A percentile compares a stretch with the other conserved stretches of the same genome.
Evolutionary conservation across 2,329 filamentous ascomycete genomes (phyloP).

Genomic region (Ophiostoma sp.): DNA sequence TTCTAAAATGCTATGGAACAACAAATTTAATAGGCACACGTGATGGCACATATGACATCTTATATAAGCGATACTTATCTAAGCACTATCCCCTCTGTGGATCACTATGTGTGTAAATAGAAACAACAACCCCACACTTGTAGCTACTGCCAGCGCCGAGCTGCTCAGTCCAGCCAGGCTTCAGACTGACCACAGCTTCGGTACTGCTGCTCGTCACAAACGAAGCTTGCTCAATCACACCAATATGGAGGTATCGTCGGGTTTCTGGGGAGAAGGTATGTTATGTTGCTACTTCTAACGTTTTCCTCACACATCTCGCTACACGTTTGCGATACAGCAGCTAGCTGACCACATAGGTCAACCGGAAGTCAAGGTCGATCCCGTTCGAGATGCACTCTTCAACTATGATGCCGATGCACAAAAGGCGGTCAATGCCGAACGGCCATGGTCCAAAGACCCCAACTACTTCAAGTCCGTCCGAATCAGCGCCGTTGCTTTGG

Average conservation of each 20-base stretch:
- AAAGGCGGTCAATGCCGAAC: conserved; percentile 56
- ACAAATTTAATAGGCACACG: neutral
- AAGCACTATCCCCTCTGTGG: neutral
- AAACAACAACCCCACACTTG: neutral
- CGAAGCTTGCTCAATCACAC: neutral
- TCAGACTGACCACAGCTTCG: neutral
- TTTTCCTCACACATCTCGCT: neutral
- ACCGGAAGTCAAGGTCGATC: conserved; percentile 84
- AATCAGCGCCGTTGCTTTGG: conserved; percentile 85
- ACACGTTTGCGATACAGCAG: neutral
- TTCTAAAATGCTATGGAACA: neutral
- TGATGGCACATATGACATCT: neutral
- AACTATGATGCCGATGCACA: conserved; percentile 67
- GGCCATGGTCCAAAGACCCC: conserved; percentile 73
- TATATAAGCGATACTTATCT: neutral
- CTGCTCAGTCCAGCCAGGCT: neutral
- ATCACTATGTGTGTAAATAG: neutral
- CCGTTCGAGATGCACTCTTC: conserved; percentile 86
- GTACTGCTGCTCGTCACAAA: neutral
- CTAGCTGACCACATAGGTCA: conserved; percentile 48
- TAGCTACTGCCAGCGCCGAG: neutral
- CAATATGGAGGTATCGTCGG: conserved; percentile 51
- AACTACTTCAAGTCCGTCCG: conserved; percentile 90
- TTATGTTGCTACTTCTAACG: neutral
- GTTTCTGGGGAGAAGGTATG: conserved; percentile 53